phyloP scores from a whole-genome alignment of 2,329 filamentous ascomycete species.

The Aspergillus neoniger region DNA sequence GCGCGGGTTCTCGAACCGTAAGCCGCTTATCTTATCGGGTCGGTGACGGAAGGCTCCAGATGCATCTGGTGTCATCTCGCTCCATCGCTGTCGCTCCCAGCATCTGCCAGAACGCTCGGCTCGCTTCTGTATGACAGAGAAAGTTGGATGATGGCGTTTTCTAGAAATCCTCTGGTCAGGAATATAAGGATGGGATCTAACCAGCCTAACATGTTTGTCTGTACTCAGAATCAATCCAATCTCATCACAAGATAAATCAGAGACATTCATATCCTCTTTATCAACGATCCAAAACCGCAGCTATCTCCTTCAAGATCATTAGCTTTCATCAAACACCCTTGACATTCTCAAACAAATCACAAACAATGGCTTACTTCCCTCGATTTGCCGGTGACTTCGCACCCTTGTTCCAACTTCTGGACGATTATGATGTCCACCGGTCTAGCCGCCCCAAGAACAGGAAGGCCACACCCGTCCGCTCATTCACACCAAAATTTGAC shows the following conservation, averaged over 20 bases:
- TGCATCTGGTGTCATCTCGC: slow-evolving; percentile 1
- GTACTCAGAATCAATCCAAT: slow-evolving; percentile 9
- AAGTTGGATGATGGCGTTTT: slow-evolving; percentile 14
- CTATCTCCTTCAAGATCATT: background rate
- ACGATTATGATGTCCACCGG: slow-evolving; percentile 43
- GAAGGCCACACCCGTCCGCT: slow-evolving; percentile 23
- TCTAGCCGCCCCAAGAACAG: slow-evolving; percentile 22
- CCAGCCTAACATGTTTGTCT: background rate
- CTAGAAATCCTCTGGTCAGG: slow-evolving; percentile 16
- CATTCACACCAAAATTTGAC: slow-evolving; percentile 47
- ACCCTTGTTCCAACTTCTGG: slow-evolving; percentile 47
- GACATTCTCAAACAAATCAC: background rate
- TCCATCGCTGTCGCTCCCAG: background rate
- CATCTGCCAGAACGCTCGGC: slow-evolving; percentile 11
- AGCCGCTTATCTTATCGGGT: slow-evolving; percentile 27
- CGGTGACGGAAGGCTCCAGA: slow-evolving; percentile 18
- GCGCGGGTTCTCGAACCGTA: slow-evolving; percentile 6
- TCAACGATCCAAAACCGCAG: background rate
- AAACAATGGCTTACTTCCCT: slow-evolving; percentile 43
- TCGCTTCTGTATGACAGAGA: slow-evolving; percentile 3
- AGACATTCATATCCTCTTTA: background rate
- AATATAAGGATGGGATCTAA: slow-evolving; percentile 20
- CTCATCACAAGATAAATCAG: slow-evolving; percentile 1
- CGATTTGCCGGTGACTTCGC: slow-evolving; percentile 39
- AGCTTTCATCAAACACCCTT: background rate